These are phyloP conservation scores for Tuber indicum DNA, from an alignment of 495 filamentous ascomycete species.

Conservation along the genomic window DNA sequence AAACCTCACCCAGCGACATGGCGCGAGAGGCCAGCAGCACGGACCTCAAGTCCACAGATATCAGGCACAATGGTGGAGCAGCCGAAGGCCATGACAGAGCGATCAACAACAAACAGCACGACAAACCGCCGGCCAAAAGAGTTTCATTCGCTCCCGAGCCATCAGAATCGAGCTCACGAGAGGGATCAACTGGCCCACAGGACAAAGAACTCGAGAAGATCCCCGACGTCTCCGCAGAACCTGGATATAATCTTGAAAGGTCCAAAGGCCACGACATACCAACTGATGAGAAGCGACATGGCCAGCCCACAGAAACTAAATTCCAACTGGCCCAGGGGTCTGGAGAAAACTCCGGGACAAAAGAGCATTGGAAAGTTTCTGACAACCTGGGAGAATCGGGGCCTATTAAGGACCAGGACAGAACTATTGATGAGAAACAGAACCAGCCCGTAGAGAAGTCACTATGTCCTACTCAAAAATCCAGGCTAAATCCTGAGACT, in stretches of 20 bases:
- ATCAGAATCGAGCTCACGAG: neutral
- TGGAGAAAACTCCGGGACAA: neutral
- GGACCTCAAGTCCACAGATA: neutral
- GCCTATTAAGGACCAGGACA: neutral
- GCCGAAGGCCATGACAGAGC: neutral
- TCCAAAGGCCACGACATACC: neutral
- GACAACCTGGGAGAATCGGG: neutral
- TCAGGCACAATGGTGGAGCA: neutral
- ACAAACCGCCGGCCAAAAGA: neutral
- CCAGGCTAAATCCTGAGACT: slow-evolving; percentile 2
- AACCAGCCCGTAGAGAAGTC: neutral
- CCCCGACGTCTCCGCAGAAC: neutral
- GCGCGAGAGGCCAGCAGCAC: neutral
- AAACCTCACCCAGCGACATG: neutral
- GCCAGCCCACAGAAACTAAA: neutral
- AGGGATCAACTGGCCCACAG: neutral
- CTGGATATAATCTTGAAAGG: neutral
- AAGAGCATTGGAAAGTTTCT: slow-evolving; percentile 6
- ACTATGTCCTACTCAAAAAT: neutral
- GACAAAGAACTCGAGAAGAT: neutral
- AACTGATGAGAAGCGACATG: slow-evolving; percentile 6
- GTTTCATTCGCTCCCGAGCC: neutral
- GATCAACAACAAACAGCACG: neutral
- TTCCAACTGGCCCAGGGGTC: neutral
- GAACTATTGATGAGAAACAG: neutral